These are phyloP conservation scores for Boletellus ananiceps DNA, from an alignment of 768 basidiomycete genomes.

Conservation along the genomic window DNA sequence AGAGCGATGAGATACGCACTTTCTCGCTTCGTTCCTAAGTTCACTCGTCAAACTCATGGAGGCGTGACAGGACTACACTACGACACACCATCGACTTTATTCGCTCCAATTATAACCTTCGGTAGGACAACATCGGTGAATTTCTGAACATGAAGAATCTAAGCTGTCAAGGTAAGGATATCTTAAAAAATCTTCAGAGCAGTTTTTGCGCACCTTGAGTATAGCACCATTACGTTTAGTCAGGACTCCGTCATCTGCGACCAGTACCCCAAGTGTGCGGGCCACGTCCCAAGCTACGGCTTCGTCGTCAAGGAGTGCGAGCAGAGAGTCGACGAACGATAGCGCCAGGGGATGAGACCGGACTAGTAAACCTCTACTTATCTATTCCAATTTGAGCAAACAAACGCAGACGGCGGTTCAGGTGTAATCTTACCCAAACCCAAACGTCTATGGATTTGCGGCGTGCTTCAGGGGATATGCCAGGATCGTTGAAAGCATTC, in stretches of 20 bases:
- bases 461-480: conserved; percentile 37
- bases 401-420: background rate
- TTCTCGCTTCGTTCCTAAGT: conserved; percentile 48
- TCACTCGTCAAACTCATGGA: background rate
- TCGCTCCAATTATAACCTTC: conserved; percentile 64
- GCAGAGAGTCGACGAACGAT: conserved; percentile 56
- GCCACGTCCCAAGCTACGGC: conserved; percentile 70
- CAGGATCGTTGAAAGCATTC: conserved; percentile 37
- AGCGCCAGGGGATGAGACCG: conserved; percentile 60
- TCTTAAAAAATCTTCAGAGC: background rate
- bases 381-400: conserved; percentile 38
- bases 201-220: conserved; percentile 53
- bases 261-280: conserved; percentile 64
- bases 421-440: conserved; percentile 56
- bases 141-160: conserved; percentile 75
- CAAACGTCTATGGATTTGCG: conserved; percentile 53
- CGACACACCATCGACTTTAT: conserved; percentile 47
- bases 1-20: conserved; percentile 79
- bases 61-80: background rate
- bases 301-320: conserved; percentile 66
- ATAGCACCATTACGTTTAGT: conserved; percentile 77
- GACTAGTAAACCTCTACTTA: conserved; percentile 74
- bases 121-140: conserved; percentile 72
- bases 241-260: conserved; percentile 55
- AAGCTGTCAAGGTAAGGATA: conserved; percentile 1